Evolutionary conservation across 306 rosid genomes (phyloP), one percentile per base, ranked within the genome.

Genomic region (Dalbergia oliveri): DNA sequence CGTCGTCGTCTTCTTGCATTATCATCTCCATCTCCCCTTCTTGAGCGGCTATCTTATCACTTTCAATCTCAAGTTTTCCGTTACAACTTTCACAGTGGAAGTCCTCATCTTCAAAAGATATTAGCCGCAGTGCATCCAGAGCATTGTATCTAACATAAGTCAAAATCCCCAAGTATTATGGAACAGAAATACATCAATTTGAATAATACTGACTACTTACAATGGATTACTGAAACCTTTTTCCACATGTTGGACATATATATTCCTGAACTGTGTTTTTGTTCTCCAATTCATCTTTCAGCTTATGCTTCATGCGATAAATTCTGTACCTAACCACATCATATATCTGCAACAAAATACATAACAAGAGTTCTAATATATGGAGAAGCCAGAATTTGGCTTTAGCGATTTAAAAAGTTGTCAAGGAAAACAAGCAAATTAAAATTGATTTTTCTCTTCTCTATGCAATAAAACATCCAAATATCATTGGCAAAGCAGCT

Each of bases 231-330:
- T 33, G 65, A 85, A 75, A 94, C 99, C 99, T 93, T 91, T 87
- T 94, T 66, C 85, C 84, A 83, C 97, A 94, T 83, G 79, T 93
- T 12, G 91, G 91, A 86, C 99, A 94, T 85, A 93, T 88, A 73
- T 94, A 94, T 81, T 93, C 94, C 77, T 93, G 97, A 88, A 94
- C 84, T 41, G 97, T 94, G 84, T 94, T 93, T 85, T 91, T 94
- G 94, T 94, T 92, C 84, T 94, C 99, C 85, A 94, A 82, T 83
- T 94, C 99, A 89, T 93, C 99, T 91, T 94, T 94, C 89, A 94
- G 77, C 91, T 93, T 94, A 84, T 94, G 92, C 86, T 88, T 93
- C 97, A 94, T 89, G 39, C 98, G 97, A 81, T 94, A 97, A 81
- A 94, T 74, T 87, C 99, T 89, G 88, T 94, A 94, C 91, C 98